phyloP scores from a whole-genome alignment of 163 green algal species.

The Scenedesmus sp. region DNA sequence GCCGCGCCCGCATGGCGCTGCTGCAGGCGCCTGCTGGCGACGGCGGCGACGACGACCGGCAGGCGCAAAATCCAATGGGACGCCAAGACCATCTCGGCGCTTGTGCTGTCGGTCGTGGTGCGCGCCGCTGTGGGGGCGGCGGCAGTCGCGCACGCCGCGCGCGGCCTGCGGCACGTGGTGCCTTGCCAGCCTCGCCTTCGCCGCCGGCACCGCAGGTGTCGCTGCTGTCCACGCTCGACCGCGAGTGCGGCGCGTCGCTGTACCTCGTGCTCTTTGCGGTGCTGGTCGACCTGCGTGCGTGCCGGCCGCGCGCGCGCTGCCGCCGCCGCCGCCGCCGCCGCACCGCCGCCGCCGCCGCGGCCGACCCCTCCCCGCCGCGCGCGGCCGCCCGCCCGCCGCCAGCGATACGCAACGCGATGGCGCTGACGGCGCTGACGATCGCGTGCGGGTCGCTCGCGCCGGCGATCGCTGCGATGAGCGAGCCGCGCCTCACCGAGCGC shows the following conservation, averaged over 20 bases:
- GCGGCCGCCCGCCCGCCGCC: neutral
- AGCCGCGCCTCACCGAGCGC: constrained; percentile 30
- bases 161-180: neutral
- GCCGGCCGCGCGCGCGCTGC: neutral
- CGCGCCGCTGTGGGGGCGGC: neutral
- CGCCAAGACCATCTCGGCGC: constrained; percentile 14
- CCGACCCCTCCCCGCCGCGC: too few species aligned
- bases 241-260: constrained; percentile 25
- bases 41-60: too few species aligned
- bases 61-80: constrained; percentile 8
- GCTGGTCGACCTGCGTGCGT: constrained; percentile 24
- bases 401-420: constrained; percentile 37
- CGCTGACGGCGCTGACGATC: constrained; percentile 39
- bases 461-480: constrained; percentile 27
- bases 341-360: too few species aligned
- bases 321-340: neutral
- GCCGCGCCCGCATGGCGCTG: too few species aligned
- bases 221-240: constrained; percentile 30
- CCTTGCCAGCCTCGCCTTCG: too few species aligned
- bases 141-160: neutral
- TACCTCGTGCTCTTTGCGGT: constrained; percentile 46
- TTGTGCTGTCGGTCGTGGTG: constrained; percentile 34
- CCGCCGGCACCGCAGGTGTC: constrained; percentile 9
- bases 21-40: neutral
- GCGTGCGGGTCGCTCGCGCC: constrained; percentile 17